phyloP scores from a whole-genome alignment of 257 asterid genomes.

The Solanum chilense region DNA sequence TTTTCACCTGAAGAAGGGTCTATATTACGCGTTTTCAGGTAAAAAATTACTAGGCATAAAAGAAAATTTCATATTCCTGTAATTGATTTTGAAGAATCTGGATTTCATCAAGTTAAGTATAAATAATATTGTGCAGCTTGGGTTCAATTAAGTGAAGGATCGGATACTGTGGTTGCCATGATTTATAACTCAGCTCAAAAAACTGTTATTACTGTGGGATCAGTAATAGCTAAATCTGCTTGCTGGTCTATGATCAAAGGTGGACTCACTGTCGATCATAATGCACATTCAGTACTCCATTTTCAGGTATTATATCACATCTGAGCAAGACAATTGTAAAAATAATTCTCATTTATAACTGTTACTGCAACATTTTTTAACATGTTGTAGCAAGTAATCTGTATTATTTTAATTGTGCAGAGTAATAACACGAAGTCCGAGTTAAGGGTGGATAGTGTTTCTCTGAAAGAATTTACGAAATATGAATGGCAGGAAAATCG shows the following conservation, averaged over 20 bases:
- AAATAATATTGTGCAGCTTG: conserved; percentile 23
- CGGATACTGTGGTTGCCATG: conserved; percentile 17
- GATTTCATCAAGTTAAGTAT: background rate
- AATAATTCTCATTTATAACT: background rate
- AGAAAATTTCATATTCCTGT: background rate
- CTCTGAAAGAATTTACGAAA: conserved; percentile 28
- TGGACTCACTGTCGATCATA: conserved; percentile 24
- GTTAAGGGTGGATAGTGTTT: conserved; percentile 43
- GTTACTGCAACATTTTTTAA: background rate
- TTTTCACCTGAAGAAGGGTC: conserved; percentile 13
- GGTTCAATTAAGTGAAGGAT: conserved; percentile 29
- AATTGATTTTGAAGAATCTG: background rate
- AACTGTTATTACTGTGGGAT: conserved; percentile 7
- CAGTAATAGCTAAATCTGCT: conserved; percentile 34
- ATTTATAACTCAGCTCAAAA: background rate
- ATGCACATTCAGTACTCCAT: conserved; percentile 6
- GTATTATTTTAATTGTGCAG: background rate
- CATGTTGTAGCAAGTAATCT: background rate
- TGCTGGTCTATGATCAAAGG: conserved; percentile 58
- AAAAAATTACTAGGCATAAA: background rate
- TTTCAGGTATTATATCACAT: conserved; percentile 10
- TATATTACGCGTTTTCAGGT: conserved; percentile 36
- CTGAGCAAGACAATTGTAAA: background rate
- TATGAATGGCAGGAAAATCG: conserved; percentile 31
- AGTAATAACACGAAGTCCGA: conserved; percentile 14